Conservation (phyloP, 768 basidiomycete species). For the Russula olivacea region DNA sequence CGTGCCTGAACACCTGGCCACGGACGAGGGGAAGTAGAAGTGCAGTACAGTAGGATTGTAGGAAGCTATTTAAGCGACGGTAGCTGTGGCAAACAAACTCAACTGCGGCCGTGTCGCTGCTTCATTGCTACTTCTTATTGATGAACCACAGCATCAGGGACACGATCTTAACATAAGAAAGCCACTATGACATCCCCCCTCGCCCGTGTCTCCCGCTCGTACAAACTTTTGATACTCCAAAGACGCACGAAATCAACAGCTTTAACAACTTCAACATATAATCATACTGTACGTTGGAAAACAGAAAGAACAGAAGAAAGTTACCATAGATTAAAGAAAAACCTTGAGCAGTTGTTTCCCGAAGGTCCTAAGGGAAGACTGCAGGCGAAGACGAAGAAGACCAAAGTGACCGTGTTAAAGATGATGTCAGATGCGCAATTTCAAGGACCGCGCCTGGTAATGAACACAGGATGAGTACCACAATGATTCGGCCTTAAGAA, state of each 20-base stretch:
- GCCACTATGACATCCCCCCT: not conserved
- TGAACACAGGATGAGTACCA: not conserved
- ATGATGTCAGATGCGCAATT: not conserved
- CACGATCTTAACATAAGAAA: not conserved
- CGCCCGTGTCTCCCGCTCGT: not conserved
- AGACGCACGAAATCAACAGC: not conserved
- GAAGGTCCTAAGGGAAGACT: not conserved
- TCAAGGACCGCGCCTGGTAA: not conserved
- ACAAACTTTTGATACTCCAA: not conserved
- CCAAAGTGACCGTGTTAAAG: not conserved
- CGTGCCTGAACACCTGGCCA: not conserved
- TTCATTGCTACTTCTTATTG: not conserved
- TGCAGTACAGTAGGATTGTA: no score
- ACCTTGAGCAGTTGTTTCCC: not conserved
- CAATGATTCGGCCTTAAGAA: not conserved
- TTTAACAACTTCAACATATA: not conserved
- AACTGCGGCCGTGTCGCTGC: not conserved
- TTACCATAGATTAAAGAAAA: not conserved
- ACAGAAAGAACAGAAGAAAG: not conserved
- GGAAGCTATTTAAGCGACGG: not conserved
- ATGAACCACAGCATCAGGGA: not conserved
- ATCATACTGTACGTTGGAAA: not conserved
- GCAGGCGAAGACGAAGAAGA: constrained; percentile 2
- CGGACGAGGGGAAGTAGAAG: not conserved
- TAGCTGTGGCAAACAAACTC: not conserved